Conservation (phyloP, 2,329 filamentous ascomycete species). For the Neofusicoccum ribis region DNA sequence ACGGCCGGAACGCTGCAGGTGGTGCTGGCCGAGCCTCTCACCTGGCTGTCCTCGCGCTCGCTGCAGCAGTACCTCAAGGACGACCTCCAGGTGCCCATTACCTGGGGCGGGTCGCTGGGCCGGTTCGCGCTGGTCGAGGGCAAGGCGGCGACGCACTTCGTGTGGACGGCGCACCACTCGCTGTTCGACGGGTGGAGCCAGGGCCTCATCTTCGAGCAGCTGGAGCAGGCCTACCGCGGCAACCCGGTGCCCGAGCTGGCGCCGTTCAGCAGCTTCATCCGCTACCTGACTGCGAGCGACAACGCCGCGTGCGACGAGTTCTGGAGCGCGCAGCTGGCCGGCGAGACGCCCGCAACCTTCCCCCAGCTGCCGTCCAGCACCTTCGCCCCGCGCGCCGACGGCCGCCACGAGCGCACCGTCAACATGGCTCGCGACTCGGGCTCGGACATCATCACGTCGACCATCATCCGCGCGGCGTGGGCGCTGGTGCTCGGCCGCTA, state of each 20-base stretch:
- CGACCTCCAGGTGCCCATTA: conserved; percentile 38
- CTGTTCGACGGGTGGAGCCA: conserved; percentile 38
- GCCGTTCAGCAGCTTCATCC: background rate
- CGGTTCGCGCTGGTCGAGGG: conserved; percentile 37
- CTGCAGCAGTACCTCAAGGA: conserved; percentile 29
- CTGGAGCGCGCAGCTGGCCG: background rate
- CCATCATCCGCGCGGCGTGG: conserved; percentile 30
- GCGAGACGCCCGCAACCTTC: background rate
- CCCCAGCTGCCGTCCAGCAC: background rate
- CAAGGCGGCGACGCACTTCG: conserved; percentile 13
- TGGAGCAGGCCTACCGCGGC: background rate
- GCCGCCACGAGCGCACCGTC: background rate
- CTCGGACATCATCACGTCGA: conserved; percentile 22
- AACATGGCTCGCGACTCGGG: background rate
- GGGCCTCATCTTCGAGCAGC: background rate
- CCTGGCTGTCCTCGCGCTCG: conserved; percentile 14
- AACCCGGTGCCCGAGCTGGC: background rate
- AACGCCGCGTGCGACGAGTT: background rate
- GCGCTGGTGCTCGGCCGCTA: conserved; percentile 25
- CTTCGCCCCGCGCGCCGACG: background rate
- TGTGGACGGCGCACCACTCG: conserved; percentile 35
- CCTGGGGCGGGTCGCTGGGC: conserved; percentile 41
- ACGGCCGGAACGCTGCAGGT: conserved; percentile 32
- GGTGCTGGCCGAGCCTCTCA: conserved; percentile 27
- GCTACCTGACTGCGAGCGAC: background rate